Conservation (phyloP, 1,284 basidiomycete genomes). For the Cryptococcus maquisensis region DNA sequence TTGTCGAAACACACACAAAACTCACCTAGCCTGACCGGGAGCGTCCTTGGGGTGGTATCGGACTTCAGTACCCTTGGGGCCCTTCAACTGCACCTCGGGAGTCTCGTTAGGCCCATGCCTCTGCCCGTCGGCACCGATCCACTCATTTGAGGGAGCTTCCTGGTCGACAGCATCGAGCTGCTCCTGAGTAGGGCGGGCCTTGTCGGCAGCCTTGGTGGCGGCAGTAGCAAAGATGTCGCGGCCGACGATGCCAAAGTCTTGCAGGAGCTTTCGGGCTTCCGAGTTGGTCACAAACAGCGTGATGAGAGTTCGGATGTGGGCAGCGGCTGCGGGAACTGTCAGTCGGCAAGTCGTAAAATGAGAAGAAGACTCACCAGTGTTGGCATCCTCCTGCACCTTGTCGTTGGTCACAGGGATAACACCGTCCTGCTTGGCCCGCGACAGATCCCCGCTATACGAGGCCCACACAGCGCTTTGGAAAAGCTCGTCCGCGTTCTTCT, state of each 20-base stretch:
- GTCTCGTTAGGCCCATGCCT: conserved; percentile 47
- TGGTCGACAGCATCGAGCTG: conserved; percentile 65
- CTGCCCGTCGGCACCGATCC: conserved; percentile 50
- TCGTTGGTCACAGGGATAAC: conserved; percentile 56
- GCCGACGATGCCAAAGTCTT: conserved; percentile 75
- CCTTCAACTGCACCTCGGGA: conserved; percentile 44
- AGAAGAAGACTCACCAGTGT: conserved; percentile 53
- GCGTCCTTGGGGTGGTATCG: conserved; percentile 50
- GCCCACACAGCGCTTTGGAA: conserved; percentile 79
- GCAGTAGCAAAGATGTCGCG: conserved; percentile 79
- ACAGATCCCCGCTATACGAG: conserved; percentile 58
- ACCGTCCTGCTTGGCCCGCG: conserved; percentile 51
- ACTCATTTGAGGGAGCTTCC: conserved; percentile 60
- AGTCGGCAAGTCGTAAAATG: background rate
- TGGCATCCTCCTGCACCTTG: conserved; percentile 59
- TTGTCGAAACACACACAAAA: background rate
- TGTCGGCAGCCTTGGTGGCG: conserved; percentile 68
- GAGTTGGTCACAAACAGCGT: conserved; percentile 82
- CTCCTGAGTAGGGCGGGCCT: conserved; percentile 65
- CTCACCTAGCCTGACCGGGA: conserved; percentile 36
- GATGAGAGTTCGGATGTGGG: conserved; percentile 78
- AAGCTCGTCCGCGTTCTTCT: conserved; percentile 86
- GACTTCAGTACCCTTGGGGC: conserved; percentile 45
- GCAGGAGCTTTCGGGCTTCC: conserved; percentile 81
- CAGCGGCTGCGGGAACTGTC: conserved; percentile 56